Evolutionary conservation across 768 basidiomycete genomes (phyloP).

Genomic region (Peribolospora baueri): DNA sequence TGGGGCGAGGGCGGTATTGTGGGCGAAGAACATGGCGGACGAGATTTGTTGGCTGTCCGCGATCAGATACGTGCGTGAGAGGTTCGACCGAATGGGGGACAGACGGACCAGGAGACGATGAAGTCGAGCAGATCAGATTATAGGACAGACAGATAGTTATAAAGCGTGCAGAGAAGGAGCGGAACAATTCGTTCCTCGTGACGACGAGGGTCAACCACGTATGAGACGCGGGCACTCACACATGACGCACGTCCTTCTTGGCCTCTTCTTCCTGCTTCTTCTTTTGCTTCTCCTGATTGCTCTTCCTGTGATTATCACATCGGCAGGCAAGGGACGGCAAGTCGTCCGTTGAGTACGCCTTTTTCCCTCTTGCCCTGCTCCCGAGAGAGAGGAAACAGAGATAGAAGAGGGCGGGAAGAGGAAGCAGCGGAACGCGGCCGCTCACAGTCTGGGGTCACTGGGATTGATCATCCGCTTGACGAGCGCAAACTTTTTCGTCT

Average conservation of each 20-base stretch:
- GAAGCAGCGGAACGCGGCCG: conserved; percentile 1
- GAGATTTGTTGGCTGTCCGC: conserved; percentile 46
- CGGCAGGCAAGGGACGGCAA: neutral
- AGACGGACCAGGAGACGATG: neutral
- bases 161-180: neutral
- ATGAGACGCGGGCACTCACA: conserved; percentile 32
- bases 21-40: conserved; percentile 79
- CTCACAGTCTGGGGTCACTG: conserved; percentile 73
- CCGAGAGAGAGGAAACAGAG: neutral
- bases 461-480: conserved; percentile 88
- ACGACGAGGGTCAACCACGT: neutral
- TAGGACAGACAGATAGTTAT: conserved; percentile 9
- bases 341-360: neutral
- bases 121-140: neutral
- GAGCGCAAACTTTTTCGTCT: conserved; percentile 78
- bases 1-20: conserved; percentile 84
- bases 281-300: conserved; percentile 71
- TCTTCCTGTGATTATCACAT: conserved; percentile 36
- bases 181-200: neutral
- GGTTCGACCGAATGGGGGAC: neutral
- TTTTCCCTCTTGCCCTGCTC: no score
- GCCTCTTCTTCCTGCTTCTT: conserved; percentile 46
- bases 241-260: conserved; percentile 35
- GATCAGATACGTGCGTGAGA: conserved; percentile 2
- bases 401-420: neutral